phyloP scores from a whole-genome alignment of 2,329 filamentous ascomycete genomes.

The Microthyrium microscopicum region DNA sequence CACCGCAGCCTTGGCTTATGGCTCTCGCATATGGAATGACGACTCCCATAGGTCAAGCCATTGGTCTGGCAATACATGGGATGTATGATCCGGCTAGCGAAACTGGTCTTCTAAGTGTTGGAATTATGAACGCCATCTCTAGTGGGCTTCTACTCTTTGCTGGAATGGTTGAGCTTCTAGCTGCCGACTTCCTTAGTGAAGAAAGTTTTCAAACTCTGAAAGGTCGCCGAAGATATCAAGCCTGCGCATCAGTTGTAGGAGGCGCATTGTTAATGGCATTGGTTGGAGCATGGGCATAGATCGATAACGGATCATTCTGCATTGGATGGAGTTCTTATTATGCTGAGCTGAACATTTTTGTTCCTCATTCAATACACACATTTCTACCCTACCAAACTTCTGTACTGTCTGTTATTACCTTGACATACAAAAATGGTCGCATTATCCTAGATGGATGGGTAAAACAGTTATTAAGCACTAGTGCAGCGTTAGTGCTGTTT shows the following conservation, averaged over 20 bases:
- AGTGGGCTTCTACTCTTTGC: slow-evolving; percentile 68
- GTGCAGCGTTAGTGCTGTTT: too few relatives aligned
- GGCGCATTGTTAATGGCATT: slow-evolving; percentile 54
- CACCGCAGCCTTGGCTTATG: slow-evolving; percentile 46
- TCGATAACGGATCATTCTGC: neutral
- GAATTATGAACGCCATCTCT: slow-evolving; percentile 75
- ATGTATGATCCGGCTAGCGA: slow-evolving; percentile 67
- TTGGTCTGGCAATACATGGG: slow-evolving; percentile 60
- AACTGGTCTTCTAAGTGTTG: slow-evolving; percentile 63
- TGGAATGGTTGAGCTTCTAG: slow-evolving; percentile 66
- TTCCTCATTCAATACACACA: too few relatives aligned
- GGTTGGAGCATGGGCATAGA: slow-evolving; percentile 54
- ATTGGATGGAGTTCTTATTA: neutral
- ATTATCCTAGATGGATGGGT: too few relatives aligned
- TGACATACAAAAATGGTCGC: too few relatives aligned
- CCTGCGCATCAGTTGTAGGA: slow-evolving; percentile 44
- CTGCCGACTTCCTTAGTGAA: slow-evolving; percentile 67
- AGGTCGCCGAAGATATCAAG: slow-evolving; percentile 43
- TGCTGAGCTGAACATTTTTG: neutral
- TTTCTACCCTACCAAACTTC: too few relatives aligned
- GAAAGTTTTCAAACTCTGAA: slow-evolving; percentile 53
- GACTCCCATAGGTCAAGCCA: slow-evolving; percentile 69
- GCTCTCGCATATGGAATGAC: slow-evolving; percentile 53
- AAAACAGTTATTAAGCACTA: too few relatives aligned
- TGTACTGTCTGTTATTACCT: too few relatives aligned